These are phyloP conservation scores for Adansonia grandidieri DNA, from an alignment of 441 rosid genomes.

Conservation along the genomic window DNA sequence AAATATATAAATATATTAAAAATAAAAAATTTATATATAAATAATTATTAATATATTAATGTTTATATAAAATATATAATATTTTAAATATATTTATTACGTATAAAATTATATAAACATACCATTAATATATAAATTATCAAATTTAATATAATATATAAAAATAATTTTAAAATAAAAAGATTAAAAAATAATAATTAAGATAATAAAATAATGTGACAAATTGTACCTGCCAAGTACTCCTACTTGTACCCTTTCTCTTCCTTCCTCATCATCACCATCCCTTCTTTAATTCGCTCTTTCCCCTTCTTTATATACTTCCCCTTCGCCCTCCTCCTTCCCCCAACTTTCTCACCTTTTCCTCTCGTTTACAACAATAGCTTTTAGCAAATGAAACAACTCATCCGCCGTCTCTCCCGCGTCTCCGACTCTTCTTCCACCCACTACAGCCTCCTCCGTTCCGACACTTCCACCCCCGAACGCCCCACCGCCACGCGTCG, in stretches of 20 bases:
- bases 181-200: too few species aligned
- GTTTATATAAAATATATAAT: too few species aligned
- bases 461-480: conserved; percentile 34
- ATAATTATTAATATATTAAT: too few species aligned
- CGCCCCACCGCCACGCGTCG: conserved; percentile 25
- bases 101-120: too few species aligned
- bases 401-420: conserved; percentile 75
- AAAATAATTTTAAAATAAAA: too few species aligned
- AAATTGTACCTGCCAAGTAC: conserved; percentile 61
- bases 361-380: neutral
- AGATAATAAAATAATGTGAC: neutral
- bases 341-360: neutral
- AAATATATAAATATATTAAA: too few species aligned
- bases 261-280: conserved; percentile 33
- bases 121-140: too few species aligned
- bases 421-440: conserved; percentile 69
- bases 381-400: conserved; percentile 59
- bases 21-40: too few species aligned
- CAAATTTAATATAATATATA: too few species aligned
- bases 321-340: neutral
- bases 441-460: conserved; percentile 63
- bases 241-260: conserved; percentile 46
- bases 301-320: conserved; percentile 28
- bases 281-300: conserved; percentile 15
- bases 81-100: too few species aligned